Base-by-base conservation (phyloP, 2,329 filamentous ascomycete genomes). In the Curvularia eragrostidis region DNA sequence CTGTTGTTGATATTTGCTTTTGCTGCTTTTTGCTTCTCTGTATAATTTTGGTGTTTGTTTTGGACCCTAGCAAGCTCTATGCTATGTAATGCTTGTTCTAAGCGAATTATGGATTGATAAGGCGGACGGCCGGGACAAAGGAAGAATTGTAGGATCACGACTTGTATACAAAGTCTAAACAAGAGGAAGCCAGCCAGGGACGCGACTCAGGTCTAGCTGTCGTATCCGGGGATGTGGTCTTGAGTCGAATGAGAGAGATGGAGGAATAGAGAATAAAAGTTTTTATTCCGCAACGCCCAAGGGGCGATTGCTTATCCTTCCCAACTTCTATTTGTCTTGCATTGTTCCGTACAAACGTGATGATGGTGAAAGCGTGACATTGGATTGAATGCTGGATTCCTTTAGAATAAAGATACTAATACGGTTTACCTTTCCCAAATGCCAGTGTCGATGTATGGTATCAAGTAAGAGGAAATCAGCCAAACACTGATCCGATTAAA, bases 371-470 rank as follows among this genome's bases (percentile, higher is more conserved):
- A 26, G 21, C 24, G 21, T 26, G 21, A 30, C 10, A 26, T 32
- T 13, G 10, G 2, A 47, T 30, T 47, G 21, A 23, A 47, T 47
- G 43, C 18, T 32, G 18, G 18, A 6, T 47, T 21, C 18, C 26
- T 32, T 3, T 19, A n/a, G 4, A 34, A 47, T 10, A 21, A 30
- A 46, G n/a, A 21, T 23, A 28, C 26, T 30, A 18, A 10, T 46
- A 56, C 46, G 18, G 15, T 46, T 24, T 30, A 28, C 7, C 19
- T 21, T 41, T 44, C 30, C 53, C n/a, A 8, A 36, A 47, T 26
- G 26, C 53, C 44, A 56, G 52, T 52, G 48, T 53, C 52, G 36
- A 57, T 36, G 24, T 59, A 30, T 57, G 57, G 57, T 59, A 59
- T 59, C 57, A 52, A 48, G 30, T 52, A 32, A 28, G 26, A 47